Percentiles rank a stretch among this genome's conserved stretches.
Evolutionary conservation across 805 yeast species (phyloP).

Genomic region (Starmerella bombicola): DNA sequence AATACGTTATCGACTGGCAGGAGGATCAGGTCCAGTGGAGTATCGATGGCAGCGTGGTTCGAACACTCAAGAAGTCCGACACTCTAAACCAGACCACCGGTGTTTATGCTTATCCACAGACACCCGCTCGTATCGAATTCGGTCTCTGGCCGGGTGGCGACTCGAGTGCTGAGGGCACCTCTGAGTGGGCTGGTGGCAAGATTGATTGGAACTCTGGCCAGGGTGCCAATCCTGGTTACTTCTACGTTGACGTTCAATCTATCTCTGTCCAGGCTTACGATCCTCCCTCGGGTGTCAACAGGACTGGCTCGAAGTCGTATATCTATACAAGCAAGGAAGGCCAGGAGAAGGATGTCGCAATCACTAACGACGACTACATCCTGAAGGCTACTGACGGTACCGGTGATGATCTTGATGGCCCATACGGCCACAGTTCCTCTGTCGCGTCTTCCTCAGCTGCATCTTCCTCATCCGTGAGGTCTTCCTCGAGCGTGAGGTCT

Average conservation of each 20-base stretch:
- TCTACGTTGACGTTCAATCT: slow-evolving; percentile 50
- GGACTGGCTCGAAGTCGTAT: slow-evolving; percentile 40
- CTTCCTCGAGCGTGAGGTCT: slow-evolving; percentile 5
- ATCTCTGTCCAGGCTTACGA: slow-evolving; percentile 58
- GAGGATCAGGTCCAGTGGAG: slow-evolving; percentile 61
- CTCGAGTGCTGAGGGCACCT: slow-evolving; percentile 44
- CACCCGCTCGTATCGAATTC: slow-evolving; percentile 73
- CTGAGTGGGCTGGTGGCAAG: slow-evolving; percentile 76
- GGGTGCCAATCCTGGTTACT: slow-evolving; percentile 66
- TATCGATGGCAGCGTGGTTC: slow-evolving; percentile 53
- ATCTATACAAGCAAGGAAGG: slow-evolving; percentile 41
- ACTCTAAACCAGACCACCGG: slow-evolving; percentile 50
- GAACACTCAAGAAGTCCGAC: slow-evolving; percentile 46
- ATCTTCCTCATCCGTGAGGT: slow-evolving; percentile 14
- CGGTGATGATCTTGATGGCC: slow-evolving; percentile 42
- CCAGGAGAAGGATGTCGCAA: slow-evolving; percentile 37
- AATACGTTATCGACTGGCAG: slow-evolving; percentile 69
- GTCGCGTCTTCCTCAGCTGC: slow-evolving; percentile 7
- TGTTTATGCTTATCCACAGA: slow-evolving; percentile 70
- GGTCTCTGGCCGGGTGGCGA: slow-evolving; percentile 47
- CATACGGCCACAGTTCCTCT: slow-evolving; percentile 14
- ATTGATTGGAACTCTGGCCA: slow-evolving; percentile 74
- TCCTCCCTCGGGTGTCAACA: slow-evolving; percentile 46
- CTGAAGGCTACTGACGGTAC: slow-evolving; percentile 49
- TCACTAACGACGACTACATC: slow-evolving; percentile 51